These are phyloP conservation scores for Zea mays DNA, from an alignment of 176 grass and related monocot genomes.

Conservation along the genomic window Zm-B73-REFERENCE-NAM-5.0 NC_050096.1:5080501-5081000, in stretches of 20 bases:
- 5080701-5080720: not conserved
- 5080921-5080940: slow-evolving; percentile 45
- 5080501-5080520: too few relatives aligned
- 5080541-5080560: slow-evolving; percentile 92
- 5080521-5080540: slow-evolving; percentile 1
- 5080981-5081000: slow-evolving; percentile 36
- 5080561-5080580: slow-evolving; percentile 99
- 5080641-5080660: slow-evolving; percentile 87
- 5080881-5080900: slow-evolving; percentile 53
- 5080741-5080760: not conserved
- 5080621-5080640: slow-evolving; percentile 99
- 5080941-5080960: slow-evolving; percentile 42
- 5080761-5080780: too few relatives aligned
- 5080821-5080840: not conserved
- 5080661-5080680: slow-evolving; percentile 99
- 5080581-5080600: slow-evolving; percentile 95
- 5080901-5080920: slow-evolving; percentile 9
- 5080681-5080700: slow-evolving; percentile 45
- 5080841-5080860: slow-evolving; percentile 35
- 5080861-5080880: slow-evolving; percentile 26
- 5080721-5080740: not conserved
- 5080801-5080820: not conserved
- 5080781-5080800: slow-evolving; percentile 35
- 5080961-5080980: slow-evolving; percentile 62
- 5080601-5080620: slow-evolving; percentile 99